A percentile compares a stretch with the other conserved stretches of the same genome.
phyloP scores from a whole-genome alignment of 768 basidiomycete species.

The Leccinum broughii region DNA sequence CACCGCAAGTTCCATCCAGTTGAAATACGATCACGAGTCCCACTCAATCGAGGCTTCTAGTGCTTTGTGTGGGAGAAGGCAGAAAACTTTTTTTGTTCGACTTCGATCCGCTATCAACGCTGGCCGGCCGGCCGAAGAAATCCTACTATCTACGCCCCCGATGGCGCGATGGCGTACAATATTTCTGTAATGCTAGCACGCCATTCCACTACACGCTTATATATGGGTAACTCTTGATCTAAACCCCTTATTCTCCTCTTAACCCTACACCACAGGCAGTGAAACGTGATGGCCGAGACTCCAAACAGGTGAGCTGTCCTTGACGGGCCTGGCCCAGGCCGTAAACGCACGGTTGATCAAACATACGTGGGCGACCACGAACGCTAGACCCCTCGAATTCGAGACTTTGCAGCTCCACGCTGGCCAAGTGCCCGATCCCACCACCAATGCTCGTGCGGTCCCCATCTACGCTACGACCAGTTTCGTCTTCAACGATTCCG shows the following conservation, averaged over 20 bases:
- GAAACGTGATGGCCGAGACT: background rate
- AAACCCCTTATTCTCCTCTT: background rate
- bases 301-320: background rate
- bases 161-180: background rate
- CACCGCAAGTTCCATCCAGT: background rate
- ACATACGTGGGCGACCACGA: background rate
- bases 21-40: no score
- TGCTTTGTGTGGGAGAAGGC: background rate
- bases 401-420: constrained; percentile 67
- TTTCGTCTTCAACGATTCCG: constrained; percentile 57
- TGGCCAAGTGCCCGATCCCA: constrained; percentile 51
- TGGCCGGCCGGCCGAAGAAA: background rate
- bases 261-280: background rate
- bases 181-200: background rate
- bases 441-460: constrained; percentile 60
- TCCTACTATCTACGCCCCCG: no score
- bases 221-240: background rate
- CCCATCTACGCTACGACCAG: constrained; percentile 62
- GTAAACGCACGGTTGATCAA: background rate
- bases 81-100: background rate
- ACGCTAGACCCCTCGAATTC: constrained; percentile 46
- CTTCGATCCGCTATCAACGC: no score
- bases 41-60: background rate
- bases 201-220: background rate
- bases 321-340: background rate